Evolutionary conservation across 1,284 basidiomycete genomes (phyloP).

Genomic region (Tetrapyrgos nigripes): DNA sequence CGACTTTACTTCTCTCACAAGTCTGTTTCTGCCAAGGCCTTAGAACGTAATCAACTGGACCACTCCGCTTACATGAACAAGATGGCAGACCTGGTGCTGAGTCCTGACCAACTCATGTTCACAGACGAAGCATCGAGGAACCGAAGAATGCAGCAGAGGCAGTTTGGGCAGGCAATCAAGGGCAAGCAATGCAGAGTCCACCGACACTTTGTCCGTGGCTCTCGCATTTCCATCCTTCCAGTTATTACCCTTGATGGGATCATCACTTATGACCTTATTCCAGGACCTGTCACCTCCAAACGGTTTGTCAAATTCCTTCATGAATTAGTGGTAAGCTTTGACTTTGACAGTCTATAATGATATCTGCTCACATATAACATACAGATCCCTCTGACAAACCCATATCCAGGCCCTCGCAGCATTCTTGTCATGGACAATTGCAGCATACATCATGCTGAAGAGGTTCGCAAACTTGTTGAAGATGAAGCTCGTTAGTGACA

Average conservation of each 20-base stretch:
- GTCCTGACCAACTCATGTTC: too few species aligned
- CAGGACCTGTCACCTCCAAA: constrained; percentile 28
- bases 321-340: constrained; percentile 22
- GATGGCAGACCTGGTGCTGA: too few species aligned
- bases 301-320: constrained; percentile 27
- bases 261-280: constrained; percentile 28
- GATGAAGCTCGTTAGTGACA: constrained; percentile 12
- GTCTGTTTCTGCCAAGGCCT: too few species aligned
- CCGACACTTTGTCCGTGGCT: constrained; percentile 23
- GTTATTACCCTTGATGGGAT: constrained; percentile 30
- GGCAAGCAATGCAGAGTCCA: constrained; percentile 23
- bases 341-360: too few species aligned
- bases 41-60: too few species aligned
- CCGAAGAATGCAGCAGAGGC: too few species aligned
- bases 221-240: constrained; percentile 13
- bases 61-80: too few species aligned
- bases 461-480: constrained; percentile 14
- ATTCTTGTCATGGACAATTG: constrained; percentile 18
- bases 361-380: too few species aligned
- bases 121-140: too few species aligned
- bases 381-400: constrained; percentile 13
- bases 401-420: constrained; percentile 16
- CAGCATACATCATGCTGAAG: constrained; percentile 17
- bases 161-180: constrained; percentile 23
- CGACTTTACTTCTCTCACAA: too few species aligned